These are phyloP conservation scores for Emiliania huxleyi DNA, from an alignment of 78 protist genomes.

Conservation along the genomic window DNA sequence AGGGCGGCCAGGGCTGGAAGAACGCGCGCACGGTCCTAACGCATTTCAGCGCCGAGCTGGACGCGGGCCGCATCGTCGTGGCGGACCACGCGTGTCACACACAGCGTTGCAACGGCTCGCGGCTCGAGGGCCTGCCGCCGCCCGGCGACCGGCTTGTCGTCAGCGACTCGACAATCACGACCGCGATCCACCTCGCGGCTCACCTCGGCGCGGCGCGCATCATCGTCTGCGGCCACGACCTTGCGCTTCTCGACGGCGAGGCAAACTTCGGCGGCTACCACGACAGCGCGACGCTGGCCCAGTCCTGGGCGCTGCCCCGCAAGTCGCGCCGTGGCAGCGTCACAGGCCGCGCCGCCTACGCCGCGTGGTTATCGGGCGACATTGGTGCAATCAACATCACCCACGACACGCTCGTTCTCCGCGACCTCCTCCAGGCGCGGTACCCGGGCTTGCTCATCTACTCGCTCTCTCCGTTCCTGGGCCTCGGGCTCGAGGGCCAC, in stretches of 20 bases:
- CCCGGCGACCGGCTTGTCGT: background rate
- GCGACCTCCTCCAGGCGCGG: background rate
- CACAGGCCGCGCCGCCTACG: background rate
- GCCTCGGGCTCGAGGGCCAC: background rate
- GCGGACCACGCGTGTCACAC: background rate
- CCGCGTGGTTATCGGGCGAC: background rate
- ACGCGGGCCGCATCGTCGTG: background rate
- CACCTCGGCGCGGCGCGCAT: background rate
- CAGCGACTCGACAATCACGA: background rate
- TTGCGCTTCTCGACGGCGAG: background rate
- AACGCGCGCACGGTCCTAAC: background rate
- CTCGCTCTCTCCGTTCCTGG: background rate
- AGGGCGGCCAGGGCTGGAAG: background rate
- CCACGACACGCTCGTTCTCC: background rate
- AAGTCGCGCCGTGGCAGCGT: background rate
- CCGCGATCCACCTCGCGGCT: background rate
- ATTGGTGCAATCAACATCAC: background rate
- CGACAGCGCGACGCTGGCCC: background rate
- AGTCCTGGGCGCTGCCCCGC: no score
- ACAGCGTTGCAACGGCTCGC: no score
- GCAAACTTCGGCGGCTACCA: background rate
- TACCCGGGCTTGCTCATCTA: background rate
- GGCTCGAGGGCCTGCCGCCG: no score
- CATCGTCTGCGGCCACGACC: background rate
- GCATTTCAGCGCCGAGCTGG: background rate